phyloP scores from a whole-genome alignment of 805 yeast species.

The Myxozyma geophila region DNA sequence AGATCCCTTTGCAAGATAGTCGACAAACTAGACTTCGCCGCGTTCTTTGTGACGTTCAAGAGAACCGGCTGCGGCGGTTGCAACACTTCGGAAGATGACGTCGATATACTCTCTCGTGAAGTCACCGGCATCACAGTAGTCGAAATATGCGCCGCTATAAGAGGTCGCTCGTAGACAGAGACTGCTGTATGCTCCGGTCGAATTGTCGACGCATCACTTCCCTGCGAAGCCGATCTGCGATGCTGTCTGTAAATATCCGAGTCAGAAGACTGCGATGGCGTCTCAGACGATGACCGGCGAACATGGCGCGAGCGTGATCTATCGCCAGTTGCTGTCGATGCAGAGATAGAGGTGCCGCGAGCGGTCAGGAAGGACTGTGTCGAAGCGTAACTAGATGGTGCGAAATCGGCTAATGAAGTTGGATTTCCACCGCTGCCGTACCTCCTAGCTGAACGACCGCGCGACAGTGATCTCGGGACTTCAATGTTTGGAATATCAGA shows the following conservation, averaged over 20 bases:
- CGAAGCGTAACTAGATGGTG: conserved; percentile 34
- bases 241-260: background rate
- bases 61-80: conserved; percentile 23
- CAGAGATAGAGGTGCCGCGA: conserved; percentile 27
- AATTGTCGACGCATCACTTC: conserved; percentile 26
- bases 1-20: conserved; percentile 25
- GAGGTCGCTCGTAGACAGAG: conserved; percentile 1
- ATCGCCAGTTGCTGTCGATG: conserved; percentile 6
- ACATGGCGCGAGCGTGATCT: conserved; percentile 4
- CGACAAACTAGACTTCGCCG: conserved; percentile 24
- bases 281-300: conserved; percentile 11
- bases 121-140: conserved; percentile 5
- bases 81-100: conserved; percentile 14
- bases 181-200: conserved; percentile 19
- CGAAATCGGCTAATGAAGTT: conserved; percentile 20
- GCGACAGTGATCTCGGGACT: conserved; percentile 14
- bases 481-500: conserved; percentile 3
- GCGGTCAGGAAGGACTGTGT: conserved; percentile 35
- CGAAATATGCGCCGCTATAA: background rate
- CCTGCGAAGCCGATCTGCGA: conserved; percentile 12
- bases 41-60: conserved; percentile 25
- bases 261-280: conserved; percentile 5
- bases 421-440: conserved; percentile 3
- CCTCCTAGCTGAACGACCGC: conserved; percentile 23
- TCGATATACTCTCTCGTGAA: conserved; percentile 1